A percentile compares a stretch with the other conserved stretches of the same genome.
Conservation (phyloP, 148 eudicot species). For the Rhododendron simsii region DNA sequence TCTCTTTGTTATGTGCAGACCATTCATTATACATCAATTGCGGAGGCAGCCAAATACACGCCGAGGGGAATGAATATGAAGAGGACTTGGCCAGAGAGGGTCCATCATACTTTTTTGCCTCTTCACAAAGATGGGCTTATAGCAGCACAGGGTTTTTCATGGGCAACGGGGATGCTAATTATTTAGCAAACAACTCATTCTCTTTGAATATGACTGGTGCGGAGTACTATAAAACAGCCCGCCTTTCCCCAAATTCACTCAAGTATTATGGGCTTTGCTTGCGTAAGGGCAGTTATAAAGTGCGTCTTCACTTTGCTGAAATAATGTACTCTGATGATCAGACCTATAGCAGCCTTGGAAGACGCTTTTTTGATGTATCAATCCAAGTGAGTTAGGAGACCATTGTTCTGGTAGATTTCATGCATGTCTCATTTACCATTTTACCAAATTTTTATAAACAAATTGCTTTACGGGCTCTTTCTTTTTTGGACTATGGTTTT, state of each 20-base stretch:
- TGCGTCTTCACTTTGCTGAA: conserved; percentile 77
- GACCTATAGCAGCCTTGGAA: conserved; percentile 53
- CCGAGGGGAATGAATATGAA: conserved; percentile 41
- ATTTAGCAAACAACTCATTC: conserved; percentile 24
- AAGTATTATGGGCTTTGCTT: conserved; percentile 72
- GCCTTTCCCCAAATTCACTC: conserved; percentile 62
- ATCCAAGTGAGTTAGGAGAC: conserved; percentile 54
- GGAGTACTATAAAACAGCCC: conserved; percentile 52
- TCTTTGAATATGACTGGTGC: conserved; percentile 41
- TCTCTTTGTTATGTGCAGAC: conserved; percentile 26
- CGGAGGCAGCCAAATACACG: conserved; percentile 34
- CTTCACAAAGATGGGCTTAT: conserved; percentile 62
- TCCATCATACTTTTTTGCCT: conserved; percentile 43
- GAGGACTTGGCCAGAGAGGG: conserved; percentile 37
- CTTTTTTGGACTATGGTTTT: background rate
- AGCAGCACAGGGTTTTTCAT: conserved; percentile 57
- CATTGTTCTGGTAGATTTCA: background rate
- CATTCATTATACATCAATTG: conserved; percentile 64
- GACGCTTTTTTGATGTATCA: conserved; percentile 64
- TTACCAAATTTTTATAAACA: background rate
- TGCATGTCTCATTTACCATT: background rate
- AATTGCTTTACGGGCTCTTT: background rate
- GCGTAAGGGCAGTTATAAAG: conserved; percentile 54
- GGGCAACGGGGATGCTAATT: conserved; percentile 19
- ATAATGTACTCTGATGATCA: conserved; percentile 46